Base-by-base conservation (phyloP, 805 yeast species). In the Teunomyces panamensis region DNA sequence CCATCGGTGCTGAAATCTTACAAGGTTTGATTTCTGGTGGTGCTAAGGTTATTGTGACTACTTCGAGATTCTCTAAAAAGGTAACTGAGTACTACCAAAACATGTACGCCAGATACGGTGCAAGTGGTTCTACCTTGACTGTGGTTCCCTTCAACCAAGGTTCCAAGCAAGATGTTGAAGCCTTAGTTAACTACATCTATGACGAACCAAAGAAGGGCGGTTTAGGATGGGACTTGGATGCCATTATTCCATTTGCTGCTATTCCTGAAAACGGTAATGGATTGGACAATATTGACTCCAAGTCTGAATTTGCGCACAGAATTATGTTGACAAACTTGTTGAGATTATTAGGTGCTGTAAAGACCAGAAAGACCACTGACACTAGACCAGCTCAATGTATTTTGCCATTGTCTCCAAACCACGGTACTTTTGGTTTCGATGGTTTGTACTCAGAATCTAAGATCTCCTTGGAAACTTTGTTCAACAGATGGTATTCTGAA, bases 71-170 rank as follows among this genome's bases (percentile, higher is more conserved):
- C 80, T 87, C 96, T 54, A 88, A 89, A 77, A 81, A 85, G 68
- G 96, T 89, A 43, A 91, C 98, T 47, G 98, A 94, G 72, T 92
- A 84, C 75, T 94, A 91, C 75, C 99, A 94, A 77, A 79, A 87
- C 53, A 79, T 92, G 75, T 95, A 94, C 71, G 84, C 97, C 44
- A 84, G 92, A 63, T 86, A 79, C 61, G 99, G 99, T 74, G 88
- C 97, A 48, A 71, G 87, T 54, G 97, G 96, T 36, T 87, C 97
- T 43, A 83, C 91, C 54, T 80, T 94, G 67, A 87, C 89, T 59
- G 97, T 94, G 56, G 99, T 94, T 59, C 99, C 99, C 57, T 94
- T 94, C 80, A 94, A 94, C 78, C 99, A 94, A 77, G 99, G 96
- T 69, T 90, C 97, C 35, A 87, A 85, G 64, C 89, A 85, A 66